Conservation (phyloP, 169 alveolate genomes). For the Pseudocohnilembus persalinus region DNA sequence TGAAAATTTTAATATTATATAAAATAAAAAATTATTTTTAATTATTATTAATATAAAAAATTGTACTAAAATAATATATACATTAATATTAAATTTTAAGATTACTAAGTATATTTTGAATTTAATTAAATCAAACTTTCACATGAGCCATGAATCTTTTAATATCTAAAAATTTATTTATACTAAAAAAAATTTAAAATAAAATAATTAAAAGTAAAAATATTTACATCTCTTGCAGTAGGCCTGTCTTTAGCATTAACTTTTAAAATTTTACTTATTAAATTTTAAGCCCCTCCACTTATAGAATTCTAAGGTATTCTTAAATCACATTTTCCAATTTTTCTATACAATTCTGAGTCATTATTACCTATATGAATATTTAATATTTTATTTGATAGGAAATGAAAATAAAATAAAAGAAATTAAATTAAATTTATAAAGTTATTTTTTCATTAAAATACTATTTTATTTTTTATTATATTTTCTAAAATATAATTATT, state of each 20-base stretch:
- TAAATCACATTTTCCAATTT: constrained; percentile 58
- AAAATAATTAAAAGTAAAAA: background rate
- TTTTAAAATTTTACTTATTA: constrained; percentile 48
- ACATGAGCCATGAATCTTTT: constrained; percentile 5
- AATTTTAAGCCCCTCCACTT: constrained; percentile 36
- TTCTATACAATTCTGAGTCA: constrained; percentile 67
- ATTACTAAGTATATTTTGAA: background rate
- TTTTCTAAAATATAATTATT: no score
- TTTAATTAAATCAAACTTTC: background rate
- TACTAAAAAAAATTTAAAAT: background rate
- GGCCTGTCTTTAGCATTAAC: constrained; percentile 60
- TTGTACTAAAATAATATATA: constrained; percentile 5
- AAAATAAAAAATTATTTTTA: background rate
- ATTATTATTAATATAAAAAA: background rate
- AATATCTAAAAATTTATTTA: constrained; percentile 6
- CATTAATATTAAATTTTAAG: background rate
- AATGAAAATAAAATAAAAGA: background rate
- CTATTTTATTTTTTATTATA: background rate
- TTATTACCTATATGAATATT: constrained; percentile 22
- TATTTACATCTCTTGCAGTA: constrained; percentile 33
- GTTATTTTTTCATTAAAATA: no score
- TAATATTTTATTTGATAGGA: background rate
- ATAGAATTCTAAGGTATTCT: constrained; percentile 49
- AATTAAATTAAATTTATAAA: no score
- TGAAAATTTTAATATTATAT: no score